These are phyloP conservation scores for Monocercomonoides exilis DNA, from an alignment of 78 protist genomes.

Conservation along the genomic window DNA sequence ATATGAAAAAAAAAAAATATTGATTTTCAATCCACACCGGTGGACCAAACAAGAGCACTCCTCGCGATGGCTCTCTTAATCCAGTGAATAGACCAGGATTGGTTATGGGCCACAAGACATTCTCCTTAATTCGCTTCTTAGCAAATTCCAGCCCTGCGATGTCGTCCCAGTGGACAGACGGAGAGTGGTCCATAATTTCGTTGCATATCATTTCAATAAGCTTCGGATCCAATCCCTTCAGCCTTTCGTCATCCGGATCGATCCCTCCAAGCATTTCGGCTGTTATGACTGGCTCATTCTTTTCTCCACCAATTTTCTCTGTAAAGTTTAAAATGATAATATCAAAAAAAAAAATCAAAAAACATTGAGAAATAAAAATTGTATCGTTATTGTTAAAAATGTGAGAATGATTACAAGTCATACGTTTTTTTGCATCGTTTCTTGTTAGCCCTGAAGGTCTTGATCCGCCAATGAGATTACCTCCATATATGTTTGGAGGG, in stretches of 20 bases:
- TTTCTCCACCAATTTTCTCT: no score
- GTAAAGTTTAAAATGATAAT: no score
- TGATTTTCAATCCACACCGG: constrained; percentile 32
- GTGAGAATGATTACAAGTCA: no score
- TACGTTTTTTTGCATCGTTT: no score
- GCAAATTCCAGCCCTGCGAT: constrained; percentile 34
- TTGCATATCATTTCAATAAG: constrained; percentile 41
- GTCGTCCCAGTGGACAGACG: constrained; percentile 43
- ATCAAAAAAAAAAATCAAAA: no score
- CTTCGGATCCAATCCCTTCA: constrained; percentile 50
- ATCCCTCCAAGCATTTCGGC: background rate
- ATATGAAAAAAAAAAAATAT: background rate
- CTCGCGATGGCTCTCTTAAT: constrained; percentile 37
- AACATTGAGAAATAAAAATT: no score
- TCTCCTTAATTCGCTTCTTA: constrained; percentile 20
- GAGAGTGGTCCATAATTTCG: constrained; percentile 39
- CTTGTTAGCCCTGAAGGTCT: no score
- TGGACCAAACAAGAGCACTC: constrained; percentile 59
- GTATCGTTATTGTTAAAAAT: no score
- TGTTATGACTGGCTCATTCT: no score
- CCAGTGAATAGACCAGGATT: constrained; percentile 46
- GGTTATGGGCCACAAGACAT: constrained; percentile 38
- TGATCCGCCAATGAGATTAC: no score
- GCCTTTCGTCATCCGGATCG: constrained; percentile 32
- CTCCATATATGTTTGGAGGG: no score